Conservation (phyloP, 192 early-diverging fungal genomes). For the Gamsiella multidivaricata region DNA sequence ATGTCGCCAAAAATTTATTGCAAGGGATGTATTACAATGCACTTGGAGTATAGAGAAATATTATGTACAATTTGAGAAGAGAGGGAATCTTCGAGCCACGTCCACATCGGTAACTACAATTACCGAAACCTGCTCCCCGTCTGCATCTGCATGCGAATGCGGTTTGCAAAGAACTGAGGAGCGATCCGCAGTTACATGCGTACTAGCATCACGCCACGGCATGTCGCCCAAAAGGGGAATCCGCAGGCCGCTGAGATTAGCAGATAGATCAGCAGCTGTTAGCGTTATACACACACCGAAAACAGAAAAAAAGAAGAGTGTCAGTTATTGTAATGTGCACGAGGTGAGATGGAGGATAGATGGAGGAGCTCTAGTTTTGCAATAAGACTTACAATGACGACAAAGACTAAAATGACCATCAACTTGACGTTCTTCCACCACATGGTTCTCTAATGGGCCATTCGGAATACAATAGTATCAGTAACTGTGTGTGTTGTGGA, state of each 20-base stretch:
- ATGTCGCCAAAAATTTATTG: too few relatives aligned
- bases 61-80: too few relatives aligned
- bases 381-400: slow-evolving; percentile 62
- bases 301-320: neutral
- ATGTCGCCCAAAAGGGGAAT: slow-evolving; percentile 67
- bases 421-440: slow-evolving; percentile 96
- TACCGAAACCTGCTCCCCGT: too few relatives aligned
- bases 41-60: too few relatives aligned
- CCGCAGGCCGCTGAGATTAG: slow-evolving; percentile 79
- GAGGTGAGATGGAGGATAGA: neutral
- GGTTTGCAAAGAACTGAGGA: too few relatives aligned
- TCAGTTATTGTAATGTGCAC: neutral
- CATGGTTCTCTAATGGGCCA: slow-evolving; percentile 67
- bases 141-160: too few relatives aligned
- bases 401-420: slow-evolving; percentile 75
- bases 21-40: too few relatives aligned
- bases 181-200: too few relatives aligned
- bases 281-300: neutral
- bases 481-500: neutral
- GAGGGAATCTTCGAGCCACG: too few relatives aligned
- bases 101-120: too few relatives aligned
- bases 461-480: neutral
- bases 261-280: slow-evolving; percentile 78
- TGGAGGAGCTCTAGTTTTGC: too few relatives aligned
- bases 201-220: too few relatives aligned